Conservation (phyloP, 441 rosid genomes). For the Cnidoscolus chayamansa region DNA sequence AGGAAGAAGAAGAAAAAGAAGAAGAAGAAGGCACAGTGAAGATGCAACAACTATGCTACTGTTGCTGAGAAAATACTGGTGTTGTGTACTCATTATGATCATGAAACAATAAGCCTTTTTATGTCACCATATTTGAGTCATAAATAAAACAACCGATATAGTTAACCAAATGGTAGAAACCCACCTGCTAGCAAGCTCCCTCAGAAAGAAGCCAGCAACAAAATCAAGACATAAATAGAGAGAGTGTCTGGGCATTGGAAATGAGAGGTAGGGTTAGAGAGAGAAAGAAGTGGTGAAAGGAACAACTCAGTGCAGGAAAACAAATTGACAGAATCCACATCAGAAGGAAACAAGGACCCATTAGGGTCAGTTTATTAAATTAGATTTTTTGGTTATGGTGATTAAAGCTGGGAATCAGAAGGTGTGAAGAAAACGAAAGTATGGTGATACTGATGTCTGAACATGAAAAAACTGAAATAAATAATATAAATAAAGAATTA, state of each 20-base stretch:
- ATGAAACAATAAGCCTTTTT: slow-evolving; percentile 12
- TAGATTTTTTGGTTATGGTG: no score
- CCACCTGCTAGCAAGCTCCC: no score
- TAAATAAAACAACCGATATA: neutral
- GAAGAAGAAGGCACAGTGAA: slow-evolving; percentile 4
- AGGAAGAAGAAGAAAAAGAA: slow-evolving; percentile 19
- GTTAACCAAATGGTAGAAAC: neutral
- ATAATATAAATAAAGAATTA: no score
- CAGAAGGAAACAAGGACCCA: slow-evolving; percentile 18
- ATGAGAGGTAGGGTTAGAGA: slow-evolving; percentile 12
- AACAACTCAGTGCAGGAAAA: slow-evolving; percentile 44
- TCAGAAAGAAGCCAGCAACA: no score
- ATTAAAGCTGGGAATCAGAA: no score
- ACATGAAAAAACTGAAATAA: no score
- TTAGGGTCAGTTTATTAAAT: no score
- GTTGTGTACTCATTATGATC: slow-evolving; percentile 21
- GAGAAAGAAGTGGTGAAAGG: slow-evolving; percentile 38
- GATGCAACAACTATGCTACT: neutral
- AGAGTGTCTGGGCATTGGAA: neutral
- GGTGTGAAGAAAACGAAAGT: no score
- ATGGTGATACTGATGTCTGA: no score
- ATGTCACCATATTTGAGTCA: slow-evolving; percentile 23
- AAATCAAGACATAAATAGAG: no score
- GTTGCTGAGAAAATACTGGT: slow-evolving; percentile 9
- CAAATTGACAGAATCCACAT: slow-evolving; percentile 42